Evolutionary conservation across 169 alveolate species (phyloP), one percentile per base, ranked within the genome.

Genomic region (Plasmodium gonderi): DNA sequence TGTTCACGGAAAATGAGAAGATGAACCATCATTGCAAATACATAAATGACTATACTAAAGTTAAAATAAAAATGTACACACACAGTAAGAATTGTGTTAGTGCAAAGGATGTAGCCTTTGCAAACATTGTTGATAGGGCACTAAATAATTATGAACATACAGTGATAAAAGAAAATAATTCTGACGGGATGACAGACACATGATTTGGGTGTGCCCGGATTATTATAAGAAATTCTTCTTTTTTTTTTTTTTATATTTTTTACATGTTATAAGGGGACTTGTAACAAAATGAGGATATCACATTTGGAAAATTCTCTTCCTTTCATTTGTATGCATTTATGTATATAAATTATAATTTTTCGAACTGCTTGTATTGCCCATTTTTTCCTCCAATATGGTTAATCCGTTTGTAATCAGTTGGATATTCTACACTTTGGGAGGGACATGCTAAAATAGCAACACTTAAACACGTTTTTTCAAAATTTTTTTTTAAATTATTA

Each of bases 21-120:
- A 17, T 83, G 64, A 49, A 83, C 44, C 92, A 83, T 42, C 92
- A 83, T 42, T 83, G 82, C 54, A 83, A 83, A 76, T 83, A 83
- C 47, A 36, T 42, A 26, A 72, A 64, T 60, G 83, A 83, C 23
- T 83, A 45, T 42, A 83, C 40, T 9, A 83, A 83, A 72, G 83
- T 83, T 0, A 83, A 83, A 72, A 83, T 83, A 49, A 83, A 83
- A 49, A 83, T 69, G 33, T 49, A 83, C 31, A 83, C 92, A n/a
- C 85, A 83, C 68, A 47, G 51, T 11, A 2, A 12, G 14, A 83
- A 83, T 12, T 74, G 44, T 36, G 83, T 83, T 17, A 72, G 75
- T 12, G 85, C 20, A 8, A 83, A 83, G 17, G 85, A 83, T 60
- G 49, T 83, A 36, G 17, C 51, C 26, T 33, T 83, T 3, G 92